phyloP scores from a whole-genome alignment of 2,329 filamentous ascomycete genomes.

The Colletotrichum sp. region DNA sequence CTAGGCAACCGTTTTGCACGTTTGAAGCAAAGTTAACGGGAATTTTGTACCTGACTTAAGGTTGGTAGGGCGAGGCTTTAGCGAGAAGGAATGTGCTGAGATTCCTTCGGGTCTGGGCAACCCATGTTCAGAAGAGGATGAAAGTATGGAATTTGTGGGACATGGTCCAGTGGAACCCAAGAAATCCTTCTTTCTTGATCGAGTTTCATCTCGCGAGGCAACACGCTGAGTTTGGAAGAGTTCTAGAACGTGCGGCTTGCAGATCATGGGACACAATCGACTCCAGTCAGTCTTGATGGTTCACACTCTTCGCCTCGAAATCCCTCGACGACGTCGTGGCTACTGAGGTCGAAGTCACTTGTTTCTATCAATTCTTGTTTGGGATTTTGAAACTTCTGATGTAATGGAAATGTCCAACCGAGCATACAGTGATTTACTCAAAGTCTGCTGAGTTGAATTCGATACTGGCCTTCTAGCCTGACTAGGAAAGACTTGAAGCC shows the following conservation, averaged over 20 bases:
- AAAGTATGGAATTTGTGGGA: neutral
- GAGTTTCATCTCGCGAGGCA: neutral
- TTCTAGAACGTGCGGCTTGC: neutral
- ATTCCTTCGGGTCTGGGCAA: neutral
- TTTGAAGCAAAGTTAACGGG: neutral
- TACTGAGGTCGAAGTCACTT: accelerated
- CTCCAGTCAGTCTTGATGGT: neutral
- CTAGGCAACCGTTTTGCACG: neutral
- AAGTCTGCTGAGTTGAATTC: accelerated
- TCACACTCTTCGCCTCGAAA: neutral
- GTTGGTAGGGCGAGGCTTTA: neutral
- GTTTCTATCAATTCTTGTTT: neutral
- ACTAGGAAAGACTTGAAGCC: neutral
- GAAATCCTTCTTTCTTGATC: neutral
- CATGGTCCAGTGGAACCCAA: neutral
- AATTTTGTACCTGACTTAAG: neutral
- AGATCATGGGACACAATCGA: neutral
- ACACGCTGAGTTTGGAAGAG: neutral
- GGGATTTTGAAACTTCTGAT: no score
- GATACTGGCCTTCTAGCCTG: neutral
- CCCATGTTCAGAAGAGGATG: neutral
- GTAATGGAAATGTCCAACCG: neutral
- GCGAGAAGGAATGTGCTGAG: neutral
- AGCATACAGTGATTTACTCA: neutral
- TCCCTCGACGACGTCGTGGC: accelerated